Conservation (phyloP, 2,329 filamentous ascomycete species). For the Penicillium sp. region DNA sequence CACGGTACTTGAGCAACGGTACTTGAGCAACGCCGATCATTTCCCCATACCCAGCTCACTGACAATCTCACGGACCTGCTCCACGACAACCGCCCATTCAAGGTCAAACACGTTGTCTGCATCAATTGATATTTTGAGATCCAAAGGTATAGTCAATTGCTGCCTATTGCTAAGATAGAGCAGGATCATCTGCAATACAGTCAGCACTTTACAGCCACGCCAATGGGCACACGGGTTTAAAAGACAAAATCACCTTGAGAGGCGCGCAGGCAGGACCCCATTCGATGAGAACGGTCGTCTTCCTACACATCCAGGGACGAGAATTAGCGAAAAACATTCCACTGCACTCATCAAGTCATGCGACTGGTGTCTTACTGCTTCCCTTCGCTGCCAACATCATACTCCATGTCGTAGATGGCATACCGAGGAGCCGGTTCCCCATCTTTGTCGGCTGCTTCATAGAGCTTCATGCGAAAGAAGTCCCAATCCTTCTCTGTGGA, state of each 20-base stretch:
- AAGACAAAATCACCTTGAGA: background rate
- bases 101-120: background rate
- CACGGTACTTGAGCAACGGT: background rate
- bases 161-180: background rate
- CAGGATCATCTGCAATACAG: background rate
- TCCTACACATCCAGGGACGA: background rate
- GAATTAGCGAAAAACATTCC: background rate
- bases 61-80: background rate
- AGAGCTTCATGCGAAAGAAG: conserved; percentile 6
- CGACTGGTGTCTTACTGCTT: conserved; percentile 25
- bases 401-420: conserved; percentile 39
- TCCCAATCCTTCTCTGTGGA: conserved; percentile 36
- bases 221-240: background rate
- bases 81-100: background rate
- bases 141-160: background rate
- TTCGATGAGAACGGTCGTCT: background rate
- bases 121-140: background rate
- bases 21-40: background rate
- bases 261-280: background rate
- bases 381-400: conserved; percentile 37
- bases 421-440: conserved; percentile 24
- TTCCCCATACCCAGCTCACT: background rate
- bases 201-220: background rate
- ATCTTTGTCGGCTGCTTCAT: conserved; percentile 27
- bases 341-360: background rate